Evolutionary conservation across 768 basidiomycete genomes (phyloP).

Genomic region (Hirschioporus abietinus): DNA sequence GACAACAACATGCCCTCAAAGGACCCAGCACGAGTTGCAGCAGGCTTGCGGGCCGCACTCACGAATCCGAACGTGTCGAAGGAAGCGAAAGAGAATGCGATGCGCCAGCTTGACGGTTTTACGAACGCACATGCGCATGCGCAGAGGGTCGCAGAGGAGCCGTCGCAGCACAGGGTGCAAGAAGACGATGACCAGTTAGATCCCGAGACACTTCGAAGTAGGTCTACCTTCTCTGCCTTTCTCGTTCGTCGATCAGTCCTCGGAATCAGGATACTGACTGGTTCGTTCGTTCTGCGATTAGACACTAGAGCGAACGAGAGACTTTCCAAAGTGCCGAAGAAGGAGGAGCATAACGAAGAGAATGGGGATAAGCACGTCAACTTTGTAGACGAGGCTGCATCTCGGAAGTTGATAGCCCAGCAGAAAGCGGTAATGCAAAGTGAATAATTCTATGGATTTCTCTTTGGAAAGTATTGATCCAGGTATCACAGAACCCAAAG

Average conservation of each 20-base stretch:
- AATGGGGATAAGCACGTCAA: background rate
- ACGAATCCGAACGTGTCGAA: conserved; percentile 53
- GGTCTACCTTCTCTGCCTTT: background rate
- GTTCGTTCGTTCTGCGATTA: background rate
- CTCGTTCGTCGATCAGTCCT: background rate
- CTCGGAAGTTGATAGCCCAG: background rate
- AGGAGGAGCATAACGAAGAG: background rate
- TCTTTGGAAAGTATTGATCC: background rate
- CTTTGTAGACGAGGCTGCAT: background rate
- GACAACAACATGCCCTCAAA: conserved; percentile 18
- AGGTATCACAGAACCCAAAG: background rate
- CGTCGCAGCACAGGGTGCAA: background rate
- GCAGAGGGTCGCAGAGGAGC: conserved; percentile 1
- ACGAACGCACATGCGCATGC: background rate
- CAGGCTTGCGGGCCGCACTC: conserved; percentile 54
- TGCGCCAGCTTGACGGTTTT: conserved; percentile 34
- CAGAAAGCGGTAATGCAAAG: background rate
- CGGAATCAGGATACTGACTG: background rate
- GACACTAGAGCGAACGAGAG: background rate
- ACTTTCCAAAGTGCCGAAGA: background rate
- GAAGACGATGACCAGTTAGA: background rate
- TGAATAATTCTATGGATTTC: background rate
- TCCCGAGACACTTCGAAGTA: conserved; percentile 1
- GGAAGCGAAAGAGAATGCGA: conserved; percentile 47
- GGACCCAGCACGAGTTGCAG: conserved; percentile 42